A percentile compares a stretch with the other conserved stretches of the same genome.
These are phyloP conservation scores for Chaetomiaceae sp. DNA, from an alignment of 2,329 filamentous ascomycete genomes.

Conservation along the genomic window DNA sequence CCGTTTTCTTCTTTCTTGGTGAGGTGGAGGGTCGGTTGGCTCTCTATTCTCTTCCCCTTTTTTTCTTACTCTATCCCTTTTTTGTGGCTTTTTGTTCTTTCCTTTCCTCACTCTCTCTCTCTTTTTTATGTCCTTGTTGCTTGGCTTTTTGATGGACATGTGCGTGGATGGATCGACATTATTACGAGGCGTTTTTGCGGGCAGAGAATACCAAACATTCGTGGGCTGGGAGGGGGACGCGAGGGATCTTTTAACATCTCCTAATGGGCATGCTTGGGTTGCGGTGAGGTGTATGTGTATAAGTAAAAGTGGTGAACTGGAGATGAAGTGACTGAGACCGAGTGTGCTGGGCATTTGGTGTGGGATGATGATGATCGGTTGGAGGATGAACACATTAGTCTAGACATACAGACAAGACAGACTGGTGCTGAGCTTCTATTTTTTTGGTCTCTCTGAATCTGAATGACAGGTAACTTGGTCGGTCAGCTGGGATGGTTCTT, in stretches of 20 bases:
- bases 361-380: constrained; percentile 3
- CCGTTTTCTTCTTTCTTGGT: constrained; percentile 3
- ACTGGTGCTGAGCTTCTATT: background rate
- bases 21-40: background rate
- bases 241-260: background rate
- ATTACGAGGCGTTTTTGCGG: too few relatives aligned
- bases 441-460: background rate
- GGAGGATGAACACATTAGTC: too few relatives aligned
- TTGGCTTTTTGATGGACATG: too few relatives aligned
- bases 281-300: background rate
- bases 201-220: constrained; percentile 14
- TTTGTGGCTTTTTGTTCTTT: background rate
- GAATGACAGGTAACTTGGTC: background rate
- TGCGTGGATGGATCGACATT: too few relatives aligned
- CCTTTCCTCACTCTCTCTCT: background rate
- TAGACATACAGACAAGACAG: constrained; percentile 3
- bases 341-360: background rate
- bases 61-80: background rate
- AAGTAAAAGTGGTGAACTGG: background rate
- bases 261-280: background rate
- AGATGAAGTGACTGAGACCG: too few relatives aligned
- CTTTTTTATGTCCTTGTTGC: background rate
- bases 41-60: background rate
- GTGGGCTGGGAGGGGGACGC: constrained; percentile 11
- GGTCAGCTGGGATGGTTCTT: background rate